A percentile compares a stretch with the other conserved stretches of the same genome.
These are phyloP conservation scores for Sedum album DNA, from an alignment of 164 flowering plant species.

Conservation along the genomic window DNA sequence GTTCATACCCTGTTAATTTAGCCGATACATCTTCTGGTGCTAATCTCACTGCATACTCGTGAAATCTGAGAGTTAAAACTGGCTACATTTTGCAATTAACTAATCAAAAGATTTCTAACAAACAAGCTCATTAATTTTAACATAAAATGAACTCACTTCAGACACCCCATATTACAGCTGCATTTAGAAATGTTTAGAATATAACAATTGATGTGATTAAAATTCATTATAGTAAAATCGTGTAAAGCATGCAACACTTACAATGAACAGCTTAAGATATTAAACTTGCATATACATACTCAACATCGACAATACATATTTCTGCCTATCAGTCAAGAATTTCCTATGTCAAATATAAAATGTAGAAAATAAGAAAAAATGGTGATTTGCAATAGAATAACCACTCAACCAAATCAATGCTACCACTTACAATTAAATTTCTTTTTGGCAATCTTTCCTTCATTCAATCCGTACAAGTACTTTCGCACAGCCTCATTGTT, in stretches of 20 bases:
- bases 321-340: background rate
- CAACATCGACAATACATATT: background rate
- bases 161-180: background rate
- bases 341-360: no score
- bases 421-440: constrained; percentile 74
- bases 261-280: background rate
- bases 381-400: no score
- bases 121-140: background rate
- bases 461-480: constrained; percentile 63
- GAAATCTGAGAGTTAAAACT: background rate
- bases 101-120: background rate
- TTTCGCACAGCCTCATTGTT: constrained; percentile 86
- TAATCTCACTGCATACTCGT: constrained; percentile 57
- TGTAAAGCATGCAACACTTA: background rate
- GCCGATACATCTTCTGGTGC: constrained; percentile 81
- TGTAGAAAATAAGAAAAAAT: no score
- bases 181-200: background rate
- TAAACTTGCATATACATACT: background rate
- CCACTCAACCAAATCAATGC: no score
- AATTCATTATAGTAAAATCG: background rate
- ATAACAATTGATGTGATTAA: no score
- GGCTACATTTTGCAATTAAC: background rate
- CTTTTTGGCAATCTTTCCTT: constrained; percentile 90
- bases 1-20: constrained; percentile 80
- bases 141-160: background rate